Percentiles rank a stretch among this genome's conserved stretches.
Conservation (phyloP, 805 yeast species). For the Saturnispora hagleri region DNA sequence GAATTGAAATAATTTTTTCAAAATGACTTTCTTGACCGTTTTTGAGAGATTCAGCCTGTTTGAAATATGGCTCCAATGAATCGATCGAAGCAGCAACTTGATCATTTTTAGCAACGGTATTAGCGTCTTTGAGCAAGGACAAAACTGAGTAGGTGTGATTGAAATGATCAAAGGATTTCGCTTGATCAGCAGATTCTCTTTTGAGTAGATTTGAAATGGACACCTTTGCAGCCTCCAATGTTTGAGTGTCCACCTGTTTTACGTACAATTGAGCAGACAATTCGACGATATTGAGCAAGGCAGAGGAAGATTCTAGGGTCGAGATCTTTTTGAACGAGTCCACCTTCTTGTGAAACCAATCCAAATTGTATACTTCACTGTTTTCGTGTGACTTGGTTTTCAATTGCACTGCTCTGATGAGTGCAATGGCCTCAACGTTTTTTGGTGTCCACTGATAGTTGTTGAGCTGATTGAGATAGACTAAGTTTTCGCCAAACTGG, state of each 20-base stretch:
- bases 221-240: background rate
- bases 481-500: constrained; percentile 13
- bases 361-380: constrained; percentile 7
- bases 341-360: constrained; percentile 14
- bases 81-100: background rate
- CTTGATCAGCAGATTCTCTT: background rate
- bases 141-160: background rate
- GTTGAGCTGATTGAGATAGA: constrained; percentile 15
- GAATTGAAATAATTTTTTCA: constrained; percentile 5
- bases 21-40: background rate
- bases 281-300: background rate
- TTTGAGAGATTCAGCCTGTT: background rate
- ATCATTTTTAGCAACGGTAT: background rate
- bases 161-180: background rate
- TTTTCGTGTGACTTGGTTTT: constrained; percentile 1
- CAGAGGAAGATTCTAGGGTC: constrained; percentile 1
- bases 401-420: constrained; percentile 20
- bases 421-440: constrained; percentile 19
- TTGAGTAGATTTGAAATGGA: background rate
- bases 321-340: constrained; percentile 13
- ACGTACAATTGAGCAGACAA: constrained; percentile 1
- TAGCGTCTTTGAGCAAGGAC: background rate
- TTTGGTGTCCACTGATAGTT: constrained; percentile 15
- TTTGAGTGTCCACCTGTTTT: background rate
- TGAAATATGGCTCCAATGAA: background rate